Conservation (phyloP, 2,329 filamentous ascomycete genomes). For the Nemania sp. region DNA sequence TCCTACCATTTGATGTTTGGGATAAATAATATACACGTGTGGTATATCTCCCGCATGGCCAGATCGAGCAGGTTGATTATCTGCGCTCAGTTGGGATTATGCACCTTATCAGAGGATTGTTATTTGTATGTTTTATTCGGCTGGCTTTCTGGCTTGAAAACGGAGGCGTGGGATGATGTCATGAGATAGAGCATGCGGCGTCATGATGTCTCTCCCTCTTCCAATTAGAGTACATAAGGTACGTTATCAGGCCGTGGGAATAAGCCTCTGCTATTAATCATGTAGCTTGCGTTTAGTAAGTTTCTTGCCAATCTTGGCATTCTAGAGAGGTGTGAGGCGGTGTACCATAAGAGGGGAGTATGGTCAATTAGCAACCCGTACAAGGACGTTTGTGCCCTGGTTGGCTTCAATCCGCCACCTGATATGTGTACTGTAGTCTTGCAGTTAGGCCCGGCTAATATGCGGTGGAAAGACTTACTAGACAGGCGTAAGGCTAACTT, state of each 20-base stretch:
- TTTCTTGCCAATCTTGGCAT: constrained; percentile 74
- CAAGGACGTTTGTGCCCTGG: constrained; percentile 63
- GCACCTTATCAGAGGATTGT: too few relatives aligned
- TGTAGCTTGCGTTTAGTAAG: constrained; percentile 68
- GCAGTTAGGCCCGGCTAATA: not conserved
- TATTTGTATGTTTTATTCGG: too few relatives aligned
- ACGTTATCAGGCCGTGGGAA: not conserved
- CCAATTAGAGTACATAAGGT: constrained; percentile 57
- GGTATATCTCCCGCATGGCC: too few relatives aligned
- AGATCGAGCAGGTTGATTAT: too few relatives aligned
- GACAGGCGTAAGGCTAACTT: constrained; percentile 74
- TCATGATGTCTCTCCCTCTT: too few relatives aligned
- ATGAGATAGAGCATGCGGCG: too few relatives aligned
- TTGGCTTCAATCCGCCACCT: not conserved
- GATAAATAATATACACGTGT: too few relatives aligned
- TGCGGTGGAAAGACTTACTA: constrained; percentile 65
- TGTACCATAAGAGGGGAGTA: constrained; percentile 76
- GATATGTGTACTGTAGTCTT: not conserved
- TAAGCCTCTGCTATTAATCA: not conserved
- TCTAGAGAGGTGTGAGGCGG: constrained; percentile 59
- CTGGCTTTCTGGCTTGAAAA: too few relatives aligned
- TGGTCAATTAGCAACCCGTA: constrained; percentile 72
- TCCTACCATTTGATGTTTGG: too few relatives aligned
- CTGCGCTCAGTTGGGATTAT: too few relatives aligned
- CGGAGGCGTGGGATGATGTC: too few relatives aligned